Evolutionary conservation across 768 basidiomycete genomes (phyloP), one percentile per base, ranked within the genome.

Genomic region (Tricholomella constricta): DNA sequence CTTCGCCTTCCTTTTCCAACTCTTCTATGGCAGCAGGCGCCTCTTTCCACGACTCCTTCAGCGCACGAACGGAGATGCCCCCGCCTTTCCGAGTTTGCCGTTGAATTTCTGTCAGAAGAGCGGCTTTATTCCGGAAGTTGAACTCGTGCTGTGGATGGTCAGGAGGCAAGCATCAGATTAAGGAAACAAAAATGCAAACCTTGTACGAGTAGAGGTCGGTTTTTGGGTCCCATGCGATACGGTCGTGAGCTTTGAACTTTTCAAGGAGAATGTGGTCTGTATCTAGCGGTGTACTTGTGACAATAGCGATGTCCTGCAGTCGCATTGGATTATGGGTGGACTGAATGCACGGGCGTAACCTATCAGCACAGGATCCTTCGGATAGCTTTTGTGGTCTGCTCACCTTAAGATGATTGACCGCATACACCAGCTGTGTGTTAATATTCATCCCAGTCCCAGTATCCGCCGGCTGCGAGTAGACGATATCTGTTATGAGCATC

Each of bases 11-110:
- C 63, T 88, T 82, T 67, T 93, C 91, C n/a, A 95, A 77, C 68
- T 94, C 91, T 64, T 94, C 91, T 38, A 95, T 86, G 0, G 89
- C 90, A 38, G 78, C 72, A 1, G 88, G 86, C 0, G 93, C 89
- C 59, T 91, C 89, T 61, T 91, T 89, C 92, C 94, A 97, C 12
- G 89, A 88, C 66, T 96, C 93, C 63, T 94, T 93, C 36, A 97
- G 73, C 1, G 84, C 79, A 17, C 91, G 84, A 26, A 96, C 87
- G 12, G 91, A 83, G 26, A 96, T 83, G 3, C 93, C 93, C 2
- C 91, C 88, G 10, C 91, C 92, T 60, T 86, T 87, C 25, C 85
- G 83, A 2, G 90, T 89, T 60, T 90, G 85, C 1, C 89, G 84
- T 63, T 93, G 90, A 32, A 97, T 91, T 66, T 95, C 90, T 0